phyloP scores from a whole-genome alignment of 1,284 basidiomycete genomes.

The Veloboletus limbatus region DNA sequence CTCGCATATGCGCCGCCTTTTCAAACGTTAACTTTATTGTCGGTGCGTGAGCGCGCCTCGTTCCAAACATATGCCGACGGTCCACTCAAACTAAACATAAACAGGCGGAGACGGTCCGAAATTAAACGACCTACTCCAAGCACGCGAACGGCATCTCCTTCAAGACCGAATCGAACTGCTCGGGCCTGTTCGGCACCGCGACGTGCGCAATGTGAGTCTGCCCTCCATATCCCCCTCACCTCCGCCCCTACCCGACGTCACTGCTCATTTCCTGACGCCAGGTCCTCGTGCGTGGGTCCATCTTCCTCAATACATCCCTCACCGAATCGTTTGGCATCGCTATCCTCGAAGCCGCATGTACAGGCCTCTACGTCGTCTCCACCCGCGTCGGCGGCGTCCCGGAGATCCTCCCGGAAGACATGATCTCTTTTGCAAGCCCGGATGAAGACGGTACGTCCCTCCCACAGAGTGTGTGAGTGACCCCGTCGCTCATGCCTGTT shows the following conservation, averaged over 20 bases:
- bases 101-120: conserved; percentile 93
- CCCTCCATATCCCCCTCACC: not conserved
- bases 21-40: conserved; percentile 87
- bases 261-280: no score
- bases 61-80: no score
- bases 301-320: conserved; percentile 94
- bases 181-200: conserved; percentile 76
- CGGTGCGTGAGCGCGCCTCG: conserved; percentile 45
- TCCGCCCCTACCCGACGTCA: not conserved
- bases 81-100: no score
- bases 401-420: conserved; percentile 89
- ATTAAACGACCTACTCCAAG: conserved; percentile 92
- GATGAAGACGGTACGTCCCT: conserved; percentile 67
- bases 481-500: not conserved
- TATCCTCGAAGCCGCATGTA: conserved; percentile 93
- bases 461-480: not conserved
- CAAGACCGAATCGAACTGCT: conserved; percentile 91
- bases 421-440: conserved; percentile 92
- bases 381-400: conserved; percentile 96
- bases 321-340: conserved; percentile 98
- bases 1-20: conserved; percentile 82
- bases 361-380: conserved; percentile 92
- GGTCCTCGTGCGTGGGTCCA: conserved; percentile 82
- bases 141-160: conserved; percentile 87
- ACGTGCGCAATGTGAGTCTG: conserved; percentile 73